Conservation (phyloP, 805 yeast genomes). For the Ogataea saltuana region DNA sequence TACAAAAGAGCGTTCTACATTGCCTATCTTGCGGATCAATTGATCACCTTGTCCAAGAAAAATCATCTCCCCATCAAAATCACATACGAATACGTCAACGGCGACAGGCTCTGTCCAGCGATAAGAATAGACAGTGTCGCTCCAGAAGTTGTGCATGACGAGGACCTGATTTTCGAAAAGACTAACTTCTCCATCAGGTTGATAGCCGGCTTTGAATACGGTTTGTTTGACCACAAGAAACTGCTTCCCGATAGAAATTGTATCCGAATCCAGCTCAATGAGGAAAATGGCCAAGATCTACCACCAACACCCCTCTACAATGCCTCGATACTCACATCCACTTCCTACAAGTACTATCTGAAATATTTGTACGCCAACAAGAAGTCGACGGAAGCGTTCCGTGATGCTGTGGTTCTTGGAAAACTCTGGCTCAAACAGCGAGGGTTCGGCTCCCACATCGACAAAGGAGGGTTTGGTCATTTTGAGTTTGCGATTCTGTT, state of each 20-base stretch:
- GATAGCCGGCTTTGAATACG: slow-evolving; percentile 70
- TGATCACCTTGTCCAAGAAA: slow-evolving; percentile 54
- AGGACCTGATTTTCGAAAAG: slow-evolving; percentile 57
- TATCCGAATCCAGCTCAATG: slow-evolving; percentile 60
- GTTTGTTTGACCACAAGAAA: slow-evolving; percentile 71
- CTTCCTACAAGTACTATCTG: slow-evolving; percentile 67
- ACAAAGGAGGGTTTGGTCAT: slow-evolving; percentile 82
- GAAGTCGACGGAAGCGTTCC: slow-evolving; percentile 75
- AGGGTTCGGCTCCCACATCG: slow-evolving; percentile 65
- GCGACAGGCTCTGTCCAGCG: slow-evolving; percentile 75
- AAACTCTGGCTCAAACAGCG: slow-evolving; percentile 89
- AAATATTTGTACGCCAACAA: slow-evolving; percentile 75
- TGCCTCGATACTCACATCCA: slow-evolving; percentile 70
- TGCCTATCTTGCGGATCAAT: slow-evolving; percentile 71
- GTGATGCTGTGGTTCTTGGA: slow-evolving; percentile 85
- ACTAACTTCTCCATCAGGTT: slow-evolving; percentile 73
- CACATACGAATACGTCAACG: slow-evolving; percentile 68
- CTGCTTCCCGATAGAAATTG: slow-evolving; percentile 79
- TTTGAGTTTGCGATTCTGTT: slow-evolving; percentile 83
- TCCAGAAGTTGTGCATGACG: slow-evolving; percentile 43
- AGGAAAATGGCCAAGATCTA: slow-evolving; percentile 39
- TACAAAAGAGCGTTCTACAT: slow-evolving; percentile 88
- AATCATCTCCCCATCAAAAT: slow-evolving; percentile 61
- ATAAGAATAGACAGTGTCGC: slow-evolving; percentile 59
- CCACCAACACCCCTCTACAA: slow-evolving; percentile 89